Evolutionary conservation across 2,329 filamentous ascomycete genomes (phyloP), one percentile per base, ranked within the genome.

Genomic region (Immersiporthe knoxdaviesiana): DNA sequence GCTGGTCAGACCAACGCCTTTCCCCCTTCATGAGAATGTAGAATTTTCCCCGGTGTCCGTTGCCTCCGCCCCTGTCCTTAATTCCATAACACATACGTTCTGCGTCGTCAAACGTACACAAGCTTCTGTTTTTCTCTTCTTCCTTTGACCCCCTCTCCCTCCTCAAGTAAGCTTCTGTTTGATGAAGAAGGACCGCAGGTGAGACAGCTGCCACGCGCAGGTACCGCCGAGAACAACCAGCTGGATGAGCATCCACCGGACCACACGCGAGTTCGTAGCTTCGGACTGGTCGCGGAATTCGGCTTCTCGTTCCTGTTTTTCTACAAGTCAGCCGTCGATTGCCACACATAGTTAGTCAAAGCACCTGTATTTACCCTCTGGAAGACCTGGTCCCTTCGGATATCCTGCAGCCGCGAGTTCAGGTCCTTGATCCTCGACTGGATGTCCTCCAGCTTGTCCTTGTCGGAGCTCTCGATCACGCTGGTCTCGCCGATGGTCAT

Each of bases 281-380:
- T 99, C 96, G 75, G 94, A 97, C 81, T 98, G 96, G 82, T 99
- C 96, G 82, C 96, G 89, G 86, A 99, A 99, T 80, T 98, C 94
- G 75, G 94, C 94, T 79, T 99, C 96, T 74, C 96, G 93, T 86
- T 98, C 96, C 92, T 97, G 68, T 60, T 70, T 37, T 4, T 39
- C 47, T 64, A n/a, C 27, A 61, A 64, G 66, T 67, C 2, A 68
- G 62, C 58, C 24, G 27, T 35, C 32, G 61, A 54, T 63, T 50
- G 44, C 24, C 59, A 61, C 60, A 63, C 21, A 61, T 35, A 21
- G 6, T 47, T 2, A n/a, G 44, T 41, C 63, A 11, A 44, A 8
- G 35, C 56, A 37, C 16, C 35, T 8, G 18, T 56, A 39, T 3
- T 73, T 84, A 97, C 94, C 78, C 94, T 86, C 81, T 99, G 96